phyloP scores from a whole-genome alignment of 768 basidiomycete species.

The Suillus clintonianus region DNA sequence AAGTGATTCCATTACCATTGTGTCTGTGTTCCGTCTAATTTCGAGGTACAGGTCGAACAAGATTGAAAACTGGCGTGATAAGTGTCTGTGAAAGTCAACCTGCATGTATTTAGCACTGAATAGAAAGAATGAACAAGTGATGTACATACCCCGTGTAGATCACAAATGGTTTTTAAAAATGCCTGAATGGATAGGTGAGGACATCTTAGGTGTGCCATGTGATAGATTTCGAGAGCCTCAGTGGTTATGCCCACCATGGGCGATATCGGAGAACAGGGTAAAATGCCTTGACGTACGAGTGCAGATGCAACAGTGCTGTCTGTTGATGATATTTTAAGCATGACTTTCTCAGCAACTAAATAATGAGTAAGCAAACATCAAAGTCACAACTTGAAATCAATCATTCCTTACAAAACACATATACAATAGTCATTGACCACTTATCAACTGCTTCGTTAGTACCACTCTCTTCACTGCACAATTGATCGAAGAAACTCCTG shows the following conservation, averaged over 20 bases:
- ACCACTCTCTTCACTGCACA: background rate
- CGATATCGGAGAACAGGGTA: constrained; percentile 10
- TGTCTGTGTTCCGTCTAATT: constrained; percentile 15
- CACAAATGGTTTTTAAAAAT: constrained; percentile 15
- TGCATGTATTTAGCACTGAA: background rate
- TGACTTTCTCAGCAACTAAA: background rate
- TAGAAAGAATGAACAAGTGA: background rate
- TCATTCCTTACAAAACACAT: background rate
- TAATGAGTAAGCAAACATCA: background rate
- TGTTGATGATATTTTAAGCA: background rate
- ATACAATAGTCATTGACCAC: background rate
- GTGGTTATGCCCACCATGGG: constrained; percentile 1
- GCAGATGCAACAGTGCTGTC: background rate
- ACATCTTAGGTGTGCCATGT: constrained; percentile 2
- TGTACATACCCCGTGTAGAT: constrained; percentile 11
- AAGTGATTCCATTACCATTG: constrained; percentile 12
- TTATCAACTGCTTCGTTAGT: background rate
- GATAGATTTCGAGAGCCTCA: constrained; percentile 13
- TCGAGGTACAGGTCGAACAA: constrained; percentile 28
- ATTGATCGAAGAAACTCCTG: background rate
- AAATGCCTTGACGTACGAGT: constrained; percentile 4
- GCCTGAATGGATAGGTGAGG: constrained; percentile 20
- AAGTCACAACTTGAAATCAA: background rate
- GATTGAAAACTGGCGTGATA: constrained; percentile 23
- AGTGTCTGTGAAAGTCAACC: constrained; percentile 7